Evolutionary conservation across 768 basidiomycete species (phyloP), one percentile per base, ranked within the genome.

Genomic region (Russula emetica): DNA sequence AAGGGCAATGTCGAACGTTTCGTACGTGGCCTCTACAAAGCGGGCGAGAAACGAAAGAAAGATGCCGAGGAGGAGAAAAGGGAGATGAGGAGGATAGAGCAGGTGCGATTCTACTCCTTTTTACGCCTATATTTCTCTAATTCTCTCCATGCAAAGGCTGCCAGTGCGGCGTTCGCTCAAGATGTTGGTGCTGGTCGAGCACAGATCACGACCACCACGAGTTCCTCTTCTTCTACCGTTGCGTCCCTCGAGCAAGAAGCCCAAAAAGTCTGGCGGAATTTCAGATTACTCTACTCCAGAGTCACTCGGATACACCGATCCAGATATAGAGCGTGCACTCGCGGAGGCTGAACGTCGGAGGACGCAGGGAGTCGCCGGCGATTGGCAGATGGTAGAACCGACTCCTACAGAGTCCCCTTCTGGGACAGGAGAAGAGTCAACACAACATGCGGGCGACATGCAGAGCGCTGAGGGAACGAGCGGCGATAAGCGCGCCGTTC

Each of bases 1-100:
- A 89, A 95, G 71, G 97, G 96, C 51, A 97, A 91, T 73, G 85
- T 89, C 63, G 96, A 99, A 71, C 82, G 95, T 20, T 97, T 88
- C 75, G 89, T 98, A 62, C 81, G 94, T 26, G 86, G 90, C 44
- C 82, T 98, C 49, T 99, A 98, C 83, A 98, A 98, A 79, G 76
- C 83, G 4, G 92, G 96, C 2, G 92, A 92, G 75, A 92, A 90
- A 77, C 85, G 85, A 65, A 90, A 89, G 79, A 87, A 87, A 73
- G 90, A 94, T 63, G 76, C 78, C 47, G 92, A 92, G 68, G 90
- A 95, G 72, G 94, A 95, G 76, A 86, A 84, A 71, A 76, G 86
- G 64, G 92, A 97, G 73, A 93, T 99, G 83, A 86, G 80, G 10
- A 76, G 85, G 62, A 86, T 99, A 60, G 92, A 97, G 69, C 84